Evolutionary conservation across 2,329 filamentous ascomycete genomes (phyloP).

Genomic region (Trichoderma endophyticum): DNA sequence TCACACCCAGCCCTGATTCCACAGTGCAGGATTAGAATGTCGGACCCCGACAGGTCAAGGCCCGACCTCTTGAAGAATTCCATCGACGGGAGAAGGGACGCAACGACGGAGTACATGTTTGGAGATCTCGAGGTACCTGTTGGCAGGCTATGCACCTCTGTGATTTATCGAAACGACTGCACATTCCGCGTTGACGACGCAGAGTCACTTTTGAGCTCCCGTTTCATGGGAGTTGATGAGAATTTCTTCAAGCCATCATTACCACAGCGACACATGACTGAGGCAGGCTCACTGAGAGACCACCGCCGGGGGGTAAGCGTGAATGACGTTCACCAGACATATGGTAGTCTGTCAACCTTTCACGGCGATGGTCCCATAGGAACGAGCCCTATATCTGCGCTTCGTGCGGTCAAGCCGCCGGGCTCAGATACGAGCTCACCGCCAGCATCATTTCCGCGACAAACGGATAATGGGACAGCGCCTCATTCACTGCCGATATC

Average conservation of each 20-base stretch:
- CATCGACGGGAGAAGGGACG: conserved; percentile 38
- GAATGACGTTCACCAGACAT: conserved; percentile 71
- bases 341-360: conserved; percentile 87
- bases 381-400: conserved; percentile 80
- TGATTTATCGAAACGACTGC: conserved; percentile 83
- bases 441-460: conserved; percentile 45
- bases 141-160: conserved; percentile 75
- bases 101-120: conserved; percentile 73
- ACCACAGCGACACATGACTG: conserved; percentile 42
- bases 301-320: conserved; percentile 47
- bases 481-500: conserved; percentile 54
- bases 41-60: conserved; percentile 51
- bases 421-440: conserved; percentile 63
- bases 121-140: conserved; percentile 82
- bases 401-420: conserved; percentile 63
- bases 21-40: conserved; percentile 74
- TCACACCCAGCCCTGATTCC: conserved; percentile 67
- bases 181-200: conserved; percentile 90
- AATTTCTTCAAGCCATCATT: conserved; percentile 80
- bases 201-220: conserved; percentile 84
- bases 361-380: conserved; percentile 74
- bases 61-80: conserved; percentile 60
- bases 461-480: conserved; percentile 42
- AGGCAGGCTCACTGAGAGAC: conserved; percentile 74
- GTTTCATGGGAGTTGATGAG: conserved; percentile 89